phyloP scores from a whole-genome alignment of 1,284 basidiomycete species.

The Taiwanofungus camphoratus region DNA sequence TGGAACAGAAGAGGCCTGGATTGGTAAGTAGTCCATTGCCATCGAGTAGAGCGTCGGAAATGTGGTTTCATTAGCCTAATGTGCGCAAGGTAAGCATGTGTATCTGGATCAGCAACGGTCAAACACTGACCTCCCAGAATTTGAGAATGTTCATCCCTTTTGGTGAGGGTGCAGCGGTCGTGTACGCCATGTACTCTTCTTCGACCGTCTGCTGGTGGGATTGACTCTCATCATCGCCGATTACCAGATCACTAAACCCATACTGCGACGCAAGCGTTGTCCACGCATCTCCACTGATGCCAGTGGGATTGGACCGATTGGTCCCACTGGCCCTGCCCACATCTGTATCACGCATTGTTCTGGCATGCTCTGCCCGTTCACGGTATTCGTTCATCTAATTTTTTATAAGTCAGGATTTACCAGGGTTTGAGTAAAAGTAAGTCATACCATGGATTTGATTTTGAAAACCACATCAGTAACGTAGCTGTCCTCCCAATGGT shows the following conservation, averaged over 20 bases:
- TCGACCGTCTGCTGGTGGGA: conserved; percentile 1
- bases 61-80: background rate
- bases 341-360: no score
- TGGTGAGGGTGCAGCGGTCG: background rate
- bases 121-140: background rate
- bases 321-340: no score
- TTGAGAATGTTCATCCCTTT: background rate
- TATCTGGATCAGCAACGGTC: background rate
- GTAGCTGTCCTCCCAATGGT: background rate
- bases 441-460: background rate
- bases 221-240: background rate
- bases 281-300: background rate
- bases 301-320: no score
- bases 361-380: no score
- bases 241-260: background rate
- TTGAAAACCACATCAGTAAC: background rate
- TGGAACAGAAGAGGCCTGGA: conserved; percentile 19
- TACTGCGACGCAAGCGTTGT: background rate
- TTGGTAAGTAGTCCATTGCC: conserved; percentile 16
- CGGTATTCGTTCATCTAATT: no score
- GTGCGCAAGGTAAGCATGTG: background rate
- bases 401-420: no score
- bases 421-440: background rate
- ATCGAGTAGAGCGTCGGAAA: conserved; percentile 10
- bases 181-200: background rate